Conservation (phyloP, 2,329 filamentous ascomycete species). For the Neofusicoccum umdonicola region DNA sequence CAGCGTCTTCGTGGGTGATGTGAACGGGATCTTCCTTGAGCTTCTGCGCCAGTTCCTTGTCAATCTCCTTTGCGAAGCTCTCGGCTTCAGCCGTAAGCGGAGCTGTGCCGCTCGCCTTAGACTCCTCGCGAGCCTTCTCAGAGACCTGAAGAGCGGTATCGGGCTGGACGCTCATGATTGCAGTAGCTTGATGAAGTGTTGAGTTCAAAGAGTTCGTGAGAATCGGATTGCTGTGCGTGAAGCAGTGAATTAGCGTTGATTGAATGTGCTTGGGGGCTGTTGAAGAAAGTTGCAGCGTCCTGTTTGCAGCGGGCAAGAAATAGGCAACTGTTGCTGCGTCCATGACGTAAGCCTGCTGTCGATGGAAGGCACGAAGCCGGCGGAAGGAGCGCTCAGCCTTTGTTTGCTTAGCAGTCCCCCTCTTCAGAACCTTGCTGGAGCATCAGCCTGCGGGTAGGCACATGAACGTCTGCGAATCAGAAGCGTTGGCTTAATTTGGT, state of each 20-base stretch:
- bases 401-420: too few species aligned
- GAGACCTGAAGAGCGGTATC: not conserved
- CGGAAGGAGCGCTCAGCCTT: not conserved
- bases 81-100: not conserved
- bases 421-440: too few species aligned
- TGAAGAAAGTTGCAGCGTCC: not conserved
- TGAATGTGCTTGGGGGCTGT: not conserved
- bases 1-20: constrained; percentile 34
- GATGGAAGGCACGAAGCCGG: not conserved
- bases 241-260: not conserved
- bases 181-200: not conserved
- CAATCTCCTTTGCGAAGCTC: constrained; percentile 1
- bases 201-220: not conserved
- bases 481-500: too few species aligned
- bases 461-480: too few species aligned
- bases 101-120: not conserved
- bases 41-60: constrained; percentile 19
- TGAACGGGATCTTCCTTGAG: constrained; percentile 26
- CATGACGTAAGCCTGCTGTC: not conserved
- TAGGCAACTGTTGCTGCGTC: not conserved
- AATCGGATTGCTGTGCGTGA: not conserved
- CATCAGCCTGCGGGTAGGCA: too few species aligned
- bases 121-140: not conserved
- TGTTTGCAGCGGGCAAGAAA: not conserved
- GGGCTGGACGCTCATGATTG: not conserved